Base-by-base conservation (phyloP, 352 stramenopile genomes). In the Globisporangium nodosum region DNA sequence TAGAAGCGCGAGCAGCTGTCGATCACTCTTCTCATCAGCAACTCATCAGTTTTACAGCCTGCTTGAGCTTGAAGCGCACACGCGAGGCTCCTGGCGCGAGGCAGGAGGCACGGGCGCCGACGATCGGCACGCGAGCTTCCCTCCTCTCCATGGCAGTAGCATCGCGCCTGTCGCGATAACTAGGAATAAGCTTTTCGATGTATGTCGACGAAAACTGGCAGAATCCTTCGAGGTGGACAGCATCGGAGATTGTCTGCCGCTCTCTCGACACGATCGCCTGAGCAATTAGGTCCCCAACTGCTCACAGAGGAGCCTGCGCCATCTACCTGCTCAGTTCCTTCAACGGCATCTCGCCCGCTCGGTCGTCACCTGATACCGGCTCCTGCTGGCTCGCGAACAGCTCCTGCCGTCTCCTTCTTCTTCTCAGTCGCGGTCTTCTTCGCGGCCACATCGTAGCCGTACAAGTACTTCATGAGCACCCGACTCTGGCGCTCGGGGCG, bases 391-490 rank as follows among this genome's bases (percentile, higher is more conserved):
- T 43, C 37, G 37, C 37, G 37, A 43, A 18, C 13, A 43, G 37
- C 12, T 43, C 12, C 37, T 6, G 11, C 37, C 5, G 37, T 3
- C 13, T 18, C 37, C 37, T 43, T 3, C 11, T 16, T 3, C 37
- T 18, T 43, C 37, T 18, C 8, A 9, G 27, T 9, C 15, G n/a
- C 20, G 13, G 42, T 16, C 13, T 52, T 12, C 18, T 27, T 18
- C 13, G 61, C 49, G 24, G 16, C 46, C 43, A 61, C 49, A 55
- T 58, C 68, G 61, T 74, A 70, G 13, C 81, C 81, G 65, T 82
- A 90, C 31, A 92, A 66, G 48, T 78, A 68, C 37, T 68, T 73
- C 68, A 79, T 73, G 53, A 86, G 50, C 46, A 61, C 63, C 37
- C 60, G 71, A 54, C 72, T 82, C 64, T 82, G 69, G 18, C 59